Base-by-base conservation (phyloP, 2,329 filamentous ascomycete species). In the Fonsecaea erecta region DNA sequence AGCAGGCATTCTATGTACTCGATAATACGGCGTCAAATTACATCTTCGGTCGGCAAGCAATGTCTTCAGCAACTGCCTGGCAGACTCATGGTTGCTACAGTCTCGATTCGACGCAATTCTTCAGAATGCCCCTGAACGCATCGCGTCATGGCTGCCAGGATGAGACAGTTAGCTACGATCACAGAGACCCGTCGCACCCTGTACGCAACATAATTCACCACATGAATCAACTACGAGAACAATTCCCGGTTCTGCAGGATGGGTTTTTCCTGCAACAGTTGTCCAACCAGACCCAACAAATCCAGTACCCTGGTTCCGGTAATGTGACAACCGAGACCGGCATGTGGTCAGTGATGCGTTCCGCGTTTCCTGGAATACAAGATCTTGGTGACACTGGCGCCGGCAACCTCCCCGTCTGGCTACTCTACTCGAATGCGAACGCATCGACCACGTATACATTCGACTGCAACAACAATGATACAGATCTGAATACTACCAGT, bases 21-120 rank as follows among this genome's bases (percentile, higher is more conserved):
- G 87, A 90, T 72, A 88, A 85, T 64, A 88, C 86, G 0, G 86
- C 86, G 3, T 77, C 78, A 63, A 88, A 89, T 71, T 90, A 89
- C 71, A 81, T 90, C 48, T 90, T 86, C 72, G 87, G 87, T 21
- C 83, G 87, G 70, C 84, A 86, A 72, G 77, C 87, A 1, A 88
- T 90, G 82, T 83, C 84, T 8, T 81, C 85, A 2, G 80, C 85
- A 1, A 82, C 82, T 2, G 87, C 86, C 1, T 90, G 87, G 87
- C 84, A 87, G 70, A 80, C 82, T 37, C 87, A 90, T 70, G 87
- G 87, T 5, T 90, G 87, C 73, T 89, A 88, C 75, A 77, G 77
- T 14, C 78, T 88, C 3, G 79, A 80, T 18, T 83, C 83, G 35
- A 81, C 80, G 1, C 85, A 88, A 66, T 86, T 88, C 71, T 83